These are phyloP conservation scores for Talaromyces amestolkiae DNA, from an alignment of 2,329 filamentous ascomycete species.

Conservation along the genomic window DNA sequence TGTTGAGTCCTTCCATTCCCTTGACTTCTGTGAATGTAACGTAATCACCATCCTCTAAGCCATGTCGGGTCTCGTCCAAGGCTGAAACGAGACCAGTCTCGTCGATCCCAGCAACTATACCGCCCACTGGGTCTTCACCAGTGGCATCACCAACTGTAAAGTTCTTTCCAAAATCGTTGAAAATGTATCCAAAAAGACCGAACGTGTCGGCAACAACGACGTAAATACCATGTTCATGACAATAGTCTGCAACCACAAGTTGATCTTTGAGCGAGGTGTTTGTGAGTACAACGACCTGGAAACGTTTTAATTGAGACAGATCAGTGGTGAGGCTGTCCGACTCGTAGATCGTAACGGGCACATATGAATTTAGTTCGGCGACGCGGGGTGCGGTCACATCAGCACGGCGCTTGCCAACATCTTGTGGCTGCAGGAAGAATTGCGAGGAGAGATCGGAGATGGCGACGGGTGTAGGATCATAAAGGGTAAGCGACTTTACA, in stretches of 20 bases:
- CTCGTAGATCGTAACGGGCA: conserved; percentile 75
- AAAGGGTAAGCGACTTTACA: conserved; percentile 93
- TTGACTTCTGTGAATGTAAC: conserved; percentile 92
- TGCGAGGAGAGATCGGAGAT: conserved; percentile 92
- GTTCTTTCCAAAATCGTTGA: conserved; percentile 94
- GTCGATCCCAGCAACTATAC: conserved; percentile 86
- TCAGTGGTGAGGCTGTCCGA: conserved; percentile 67
- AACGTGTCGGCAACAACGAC: conserved; percentile 85
- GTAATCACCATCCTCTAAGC: conserved; percentile 92
- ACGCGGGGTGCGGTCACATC: conserved; percentile 83
- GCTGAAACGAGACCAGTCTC: conserved; percentile 89
- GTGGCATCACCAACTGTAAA: conserved; percentile 89
- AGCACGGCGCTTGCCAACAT: conserved; percentile 90
- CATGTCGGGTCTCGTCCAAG: conserved; percentile 90
- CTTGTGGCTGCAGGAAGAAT: conserved; percentile 86
- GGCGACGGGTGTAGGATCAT: conserved; percentile 79
- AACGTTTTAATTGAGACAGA: conserved; percentile 79
- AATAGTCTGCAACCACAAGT: conserved; percentile 82
- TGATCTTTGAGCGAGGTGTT: conserved; percentile 78
- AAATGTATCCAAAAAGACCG: conserved; percentile 90
- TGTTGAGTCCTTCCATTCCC: conserved; percentile 87
- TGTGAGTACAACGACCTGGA: conserved; percentile 89
- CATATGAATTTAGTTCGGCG: conserved; percentile 94
- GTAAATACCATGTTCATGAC: conserved; percentile 90
- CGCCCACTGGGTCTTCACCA: conserved; percentile 80